phyloP scores from a whole-genome alignment of 2,329 filamentous ascomycete species.

The Didymosphaeria variabile region DNA sequence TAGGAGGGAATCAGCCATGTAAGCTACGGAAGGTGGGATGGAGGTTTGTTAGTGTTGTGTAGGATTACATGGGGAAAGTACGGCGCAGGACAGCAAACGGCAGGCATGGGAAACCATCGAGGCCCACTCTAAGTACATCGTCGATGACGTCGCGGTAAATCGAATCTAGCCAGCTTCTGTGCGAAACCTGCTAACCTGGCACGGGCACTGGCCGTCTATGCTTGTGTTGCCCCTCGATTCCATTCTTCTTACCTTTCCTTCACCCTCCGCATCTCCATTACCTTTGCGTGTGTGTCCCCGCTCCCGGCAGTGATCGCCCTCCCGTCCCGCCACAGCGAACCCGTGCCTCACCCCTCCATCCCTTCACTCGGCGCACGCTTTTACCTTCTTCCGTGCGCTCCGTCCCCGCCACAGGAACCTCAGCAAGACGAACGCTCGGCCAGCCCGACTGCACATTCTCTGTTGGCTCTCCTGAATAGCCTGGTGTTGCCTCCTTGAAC shows the following conservation, averaged over 20 bases:
- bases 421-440: background rate
- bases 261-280: slow-evolving; percentile 18
- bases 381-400: slow-evolving; percentile 25
- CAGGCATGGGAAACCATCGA: slow-evolving; percentile 24
- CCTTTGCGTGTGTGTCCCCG: slow-evolving; percentile 16
- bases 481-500: slow-evolving; percentile 9
- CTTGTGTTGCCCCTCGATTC: slow-evolving; percentile 14
- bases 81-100: background rate
- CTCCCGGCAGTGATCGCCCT: slow-evolving; percentile 39
- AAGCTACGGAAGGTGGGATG: background rate
- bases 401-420: slow-evolving; percentile 4
- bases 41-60: background rate
- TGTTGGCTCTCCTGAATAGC: background rate
- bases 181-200: background rate
- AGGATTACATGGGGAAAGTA: background rate
- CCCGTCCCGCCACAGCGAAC: slow-evolving; percentile 21
- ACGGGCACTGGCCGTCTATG: background rate
- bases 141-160: slow-evolving; percentile 23
- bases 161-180: background rate
- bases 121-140: slow-evolving; percentile 15
- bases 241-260: slow-evolving; percentile 20
- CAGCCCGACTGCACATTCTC: slow-evolving; percentile 10
- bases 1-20: too few relatives aligned
- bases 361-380: slow-evolving; percentile 17
- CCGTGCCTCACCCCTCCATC: slow-evolving; percentile 23